A percentile compares a stretch with the other conserved stretches of the same genome.
Evolutionary conservation across 495 filamentous ascomycete species (phyloP).

Genomic region (Neurospora sublineolata): DNA sequence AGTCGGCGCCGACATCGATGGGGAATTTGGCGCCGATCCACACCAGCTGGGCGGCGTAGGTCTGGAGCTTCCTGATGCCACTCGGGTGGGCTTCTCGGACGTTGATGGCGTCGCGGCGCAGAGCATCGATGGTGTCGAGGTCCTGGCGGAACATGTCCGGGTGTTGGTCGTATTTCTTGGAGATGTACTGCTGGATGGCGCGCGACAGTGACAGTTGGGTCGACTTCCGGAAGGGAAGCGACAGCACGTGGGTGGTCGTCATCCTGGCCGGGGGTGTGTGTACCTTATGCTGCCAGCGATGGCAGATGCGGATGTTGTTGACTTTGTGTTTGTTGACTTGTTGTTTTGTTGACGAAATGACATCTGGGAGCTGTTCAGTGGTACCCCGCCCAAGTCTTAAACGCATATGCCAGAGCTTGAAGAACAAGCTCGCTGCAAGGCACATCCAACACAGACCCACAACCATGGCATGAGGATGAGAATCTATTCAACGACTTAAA

Average conservation of each 20-base stretch:
- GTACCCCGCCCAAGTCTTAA: not conserved
- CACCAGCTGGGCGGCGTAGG: constrained; percentile 84
- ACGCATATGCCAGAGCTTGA: not conserved
- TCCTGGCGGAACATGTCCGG: constrained; percentile 94
- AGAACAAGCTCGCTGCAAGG: not conserved
- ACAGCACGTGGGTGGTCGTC: constrained; percentile 33
- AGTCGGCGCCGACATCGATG: constrained; percentile 90
- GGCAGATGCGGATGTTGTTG: not conserved
- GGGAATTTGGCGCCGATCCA: constrained; percentile 96
- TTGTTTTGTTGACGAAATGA: not conserved
- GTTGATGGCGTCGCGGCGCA: constrained; percentile 73
- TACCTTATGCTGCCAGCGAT: not conserved
- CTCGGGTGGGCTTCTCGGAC: constrained; percentile 83
- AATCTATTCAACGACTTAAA: not conserved
- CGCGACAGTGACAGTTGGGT: constrained; percentile 61
- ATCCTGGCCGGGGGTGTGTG: not conserved
- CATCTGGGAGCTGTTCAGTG: not conserved
- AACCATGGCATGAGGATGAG: not conserved
- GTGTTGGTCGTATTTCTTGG: constrained; percentile 97
- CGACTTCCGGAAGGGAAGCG: constrained; percentile 78
- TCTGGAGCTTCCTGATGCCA: constrained; percentile 74
- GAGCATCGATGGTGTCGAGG: constrained; percentile 70
- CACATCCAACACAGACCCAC: not conserved
- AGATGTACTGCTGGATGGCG: constrained; percentile 93
- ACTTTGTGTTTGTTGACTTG: not conserved